These are phyloP conservation scores for Elsinoe arachidis DNA, from an alignment of 2,329 filamentous ascomycete species.

Conservation along the genomic window DNA sequence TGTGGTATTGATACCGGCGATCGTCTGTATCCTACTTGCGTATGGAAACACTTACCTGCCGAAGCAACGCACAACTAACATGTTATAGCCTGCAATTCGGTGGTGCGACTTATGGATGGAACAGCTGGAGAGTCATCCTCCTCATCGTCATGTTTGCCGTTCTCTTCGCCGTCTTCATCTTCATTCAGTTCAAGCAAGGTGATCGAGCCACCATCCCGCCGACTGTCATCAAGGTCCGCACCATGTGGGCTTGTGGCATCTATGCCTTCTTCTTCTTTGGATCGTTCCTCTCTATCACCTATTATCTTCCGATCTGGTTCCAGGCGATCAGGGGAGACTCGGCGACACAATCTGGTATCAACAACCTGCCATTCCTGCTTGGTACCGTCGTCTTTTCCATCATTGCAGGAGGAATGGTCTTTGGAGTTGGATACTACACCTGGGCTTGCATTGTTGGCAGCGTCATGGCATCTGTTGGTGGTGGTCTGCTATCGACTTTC, in stretches of 20 bases:
- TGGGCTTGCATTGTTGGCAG: conserved; percentile 16
- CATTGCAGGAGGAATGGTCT: conserved; percentile 17
- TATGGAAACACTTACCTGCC: conserved; percentile 30
- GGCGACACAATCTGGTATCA: conserved; percentile 31
- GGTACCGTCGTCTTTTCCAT: conserved; percentile 18
- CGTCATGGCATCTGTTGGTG: conserved; percentile 33
- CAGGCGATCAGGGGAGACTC: conserved; percentile 30
- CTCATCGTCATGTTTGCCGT: conserved; percentile 25
- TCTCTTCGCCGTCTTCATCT: conserved; percentile 25
- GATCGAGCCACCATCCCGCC: conserved; percentile 31
- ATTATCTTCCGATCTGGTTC: conserved; percentile 32
- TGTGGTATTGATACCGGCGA: conserved; percentile 39
- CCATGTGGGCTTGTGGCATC: conserved; percentile 25
- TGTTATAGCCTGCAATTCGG: conserved; percentile 26
- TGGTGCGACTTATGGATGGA: conserved; percentile 27
- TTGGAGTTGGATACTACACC: conserved; percentile 11
- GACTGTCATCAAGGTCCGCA: conserved; percentile 23
- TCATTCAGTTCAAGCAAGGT: conserved; percentile 29
- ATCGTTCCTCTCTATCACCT: conserved; percentile 22
- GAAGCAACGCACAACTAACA: neutral
- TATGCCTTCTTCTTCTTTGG: conserved; percentile 23
- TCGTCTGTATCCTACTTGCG: conserved; percentile 41
- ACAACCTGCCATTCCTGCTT: conserved; percentile 30
- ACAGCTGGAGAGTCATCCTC: conserved; percentile 24
- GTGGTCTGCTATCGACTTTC: conserved; percentile 33